These are phyloP conservation scores for Blepharisma stoltei DNA, from an alignment of 73 alveolate species.

Conservation along the genomic window DNA sequence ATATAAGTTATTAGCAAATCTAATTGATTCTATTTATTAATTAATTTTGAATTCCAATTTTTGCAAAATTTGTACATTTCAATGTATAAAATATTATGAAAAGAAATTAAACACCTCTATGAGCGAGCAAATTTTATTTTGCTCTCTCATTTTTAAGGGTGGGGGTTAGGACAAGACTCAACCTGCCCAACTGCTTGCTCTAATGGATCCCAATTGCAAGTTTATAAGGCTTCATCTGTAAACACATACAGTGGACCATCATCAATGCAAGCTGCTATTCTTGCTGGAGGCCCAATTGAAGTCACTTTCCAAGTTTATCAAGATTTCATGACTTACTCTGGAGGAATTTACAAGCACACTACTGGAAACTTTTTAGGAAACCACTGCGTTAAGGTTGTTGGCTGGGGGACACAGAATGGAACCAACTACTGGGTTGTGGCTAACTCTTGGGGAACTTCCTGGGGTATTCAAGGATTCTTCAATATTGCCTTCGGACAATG, in stretches of 20 bases:
- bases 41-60: too few species aligned
- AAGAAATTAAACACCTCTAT: too few species aligned
- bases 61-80: too few species aligned
- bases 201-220: neutral
- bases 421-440: constrained; percentile 83
- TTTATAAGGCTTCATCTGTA: neutral
- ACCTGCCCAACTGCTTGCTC: neutral
- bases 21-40: too few species aligned
- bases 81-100: too few species aligned
- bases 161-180: neutral
- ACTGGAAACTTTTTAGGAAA: constrained; percentile 74
- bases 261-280: constrained; percentile 8
- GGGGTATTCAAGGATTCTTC: constrained; percentile 83
- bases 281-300: constrained; percentile 26
- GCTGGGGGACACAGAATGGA: constrained; percentile 76
- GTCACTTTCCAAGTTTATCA: constrained; percentile 73
- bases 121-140: too few species aligned
- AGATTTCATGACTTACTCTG: constrained; percentile 77
- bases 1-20: too few species aligned
- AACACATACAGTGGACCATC: neutral
- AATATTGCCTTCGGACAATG: constrained; percentile 25
- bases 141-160: too few species aligned
- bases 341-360: constrained; percentile 74
- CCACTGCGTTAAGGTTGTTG: constrained; percentile 78
- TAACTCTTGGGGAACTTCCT: constrained; percentile 75